Evolutionary conservation across 305 asterid species (phyloP).

Genomic region (Solanum hybrid): DNA sequence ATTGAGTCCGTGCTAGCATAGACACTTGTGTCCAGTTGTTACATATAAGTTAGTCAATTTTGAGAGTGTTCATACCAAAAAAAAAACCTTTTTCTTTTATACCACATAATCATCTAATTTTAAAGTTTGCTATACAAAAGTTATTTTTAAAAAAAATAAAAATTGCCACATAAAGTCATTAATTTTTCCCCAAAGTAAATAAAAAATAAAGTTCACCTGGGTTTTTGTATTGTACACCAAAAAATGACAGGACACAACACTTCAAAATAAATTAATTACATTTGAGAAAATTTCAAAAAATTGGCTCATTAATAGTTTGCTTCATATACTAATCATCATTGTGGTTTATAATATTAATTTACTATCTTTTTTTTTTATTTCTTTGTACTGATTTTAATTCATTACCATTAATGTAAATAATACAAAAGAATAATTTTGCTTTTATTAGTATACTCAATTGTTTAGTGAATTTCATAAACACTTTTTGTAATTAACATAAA

Average conservation of each 20-base stretch:
- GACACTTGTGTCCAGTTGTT: neutral
- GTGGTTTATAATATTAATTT: neutral
- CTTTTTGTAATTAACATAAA: neutral
- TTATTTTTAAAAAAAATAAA: too few relatives aligned
- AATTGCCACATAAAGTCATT: neutral
- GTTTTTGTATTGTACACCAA: neutral
- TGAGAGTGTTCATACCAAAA: neutral
- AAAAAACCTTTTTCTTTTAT: neutral
- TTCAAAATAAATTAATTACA: neutral
- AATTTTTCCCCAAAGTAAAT: neutral
- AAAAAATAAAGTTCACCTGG: neutral
- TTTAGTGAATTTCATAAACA: neutral
- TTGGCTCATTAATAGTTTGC: neutral
- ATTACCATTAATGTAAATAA: neutral
- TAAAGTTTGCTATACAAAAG: neutral
- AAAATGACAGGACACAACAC: neutral
- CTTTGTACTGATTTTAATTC: neutral
- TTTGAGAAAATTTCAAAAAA: neutral
- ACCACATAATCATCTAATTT: neutral
- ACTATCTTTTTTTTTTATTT: too few relatives aligned
- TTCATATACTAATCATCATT: neutral
- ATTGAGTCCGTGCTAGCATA: too few relatives aligned
- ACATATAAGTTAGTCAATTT: neutral
- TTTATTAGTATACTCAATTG: neutral
- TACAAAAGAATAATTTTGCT: too few relatives aligned